Evolutionary conservation across 768 basidiomycete genomes (phyloP), one percentile per base, ranked within the genome.

Genomic region (Russula sp.): DNA sequence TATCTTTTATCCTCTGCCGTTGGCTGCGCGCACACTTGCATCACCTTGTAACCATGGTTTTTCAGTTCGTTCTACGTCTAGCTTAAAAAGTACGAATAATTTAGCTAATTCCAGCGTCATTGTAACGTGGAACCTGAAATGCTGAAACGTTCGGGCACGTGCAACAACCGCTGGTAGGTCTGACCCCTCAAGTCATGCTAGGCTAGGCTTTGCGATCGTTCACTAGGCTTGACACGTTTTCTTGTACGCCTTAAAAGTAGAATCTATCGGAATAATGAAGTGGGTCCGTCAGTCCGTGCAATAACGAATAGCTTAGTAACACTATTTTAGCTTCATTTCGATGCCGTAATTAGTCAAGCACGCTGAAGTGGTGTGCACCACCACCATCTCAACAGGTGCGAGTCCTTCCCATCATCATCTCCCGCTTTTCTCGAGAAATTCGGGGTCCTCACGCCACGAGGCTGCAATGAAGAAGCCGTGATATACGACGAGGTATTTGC

Each of bases 361-460:
- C 49, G 64, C 64, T 7, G 36, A 40, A 50, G 32, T 42, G 14
- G 59, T 61, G 54, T 36, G 64, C 38, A 38, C 38, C 38, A 40
- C 16, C 46, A 28, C 22, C 46, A 55, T 61, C 64, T 38, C 38
- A 51, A 61, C 55, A 44, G 59, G 38, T 40, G 13, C 51, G 20
- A 57, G 49, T 22, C 18, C 48, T 65, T 65, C 59, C 64, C 64
- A 60, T 56, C 64, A 60, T 56, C 64, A 49, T 61, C 64, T n/a
- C 22, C 42, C 20, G 20, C 32, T 30, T 34, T 52, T 44, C 64
- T 61, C 42, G 54, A 36, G 49, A 65, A 65, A 56, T 61, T 44
- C 48, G 59, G 62, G 64, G 54, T 34, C 51, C 59, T 22, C 59
- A 44, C 30, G 59, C 64, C 64, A 65, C 64, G 64, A 65, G 64